A percentile compares a stretch with the other conserved stretches of the same genome.
phyloP scores from a whole-genome alignment of 1,284 basidiomycete genomes.

The Trichosporon ovoides region DNA sequence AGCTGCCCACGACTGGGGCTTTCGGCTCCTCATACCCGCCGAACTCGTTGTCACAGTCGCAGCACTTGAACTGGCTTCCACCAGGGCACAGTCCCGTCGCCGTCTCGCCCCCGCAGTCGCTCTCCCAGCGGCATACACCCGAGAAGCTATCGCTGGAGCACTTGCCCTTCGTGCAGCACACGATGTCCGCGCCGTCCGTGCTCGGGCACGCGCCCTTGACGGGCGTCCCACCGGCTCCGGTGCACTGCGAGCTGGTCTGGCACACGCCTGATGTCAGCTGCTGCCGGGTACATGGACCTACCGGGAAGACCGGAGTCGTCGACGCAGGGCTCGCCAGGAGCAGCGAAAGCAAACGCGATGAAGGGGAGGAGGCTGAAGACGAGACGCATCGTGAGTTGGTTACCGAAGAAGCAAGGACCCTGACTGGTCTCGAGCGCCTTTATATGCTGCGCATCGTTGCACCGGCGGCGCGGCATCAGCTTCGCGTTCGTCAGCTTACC shows the following conservation, averaged over 20 bases:
- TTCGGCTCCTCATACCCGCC: neutral
- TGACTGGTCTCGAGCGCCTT: neutral
- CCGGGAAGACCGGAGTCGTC: neutral
- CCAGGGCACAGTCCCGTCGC: neutral
- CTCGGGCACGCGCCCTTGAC: neutral
- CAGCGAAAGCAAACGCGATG: neutral
- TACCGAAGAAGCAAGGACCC: neutral
- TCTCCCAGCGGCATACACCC: constrained; percentile 2
- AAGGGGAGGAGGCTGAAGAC: neutral
- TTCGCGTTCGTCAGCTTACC: too few relatives aligned
- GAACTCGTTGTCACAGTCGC: neutral
- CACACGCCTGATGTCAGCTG: constrained; percentile 6
- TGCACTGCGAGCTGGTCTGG: neutral
- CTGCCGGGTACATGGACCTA: neutral
- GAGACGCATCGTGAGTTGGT: neutral
- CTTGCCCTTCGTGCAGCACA: neutral
- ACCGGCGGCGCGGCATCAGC: too few relatives aligned
- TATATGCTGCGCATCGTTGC: neutral
- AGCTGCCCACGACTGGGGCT: neutral
- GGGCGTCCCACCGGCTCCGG: neutral
- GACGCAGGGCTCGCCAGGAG: neutral
- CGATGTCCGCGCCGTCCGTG: neutral
- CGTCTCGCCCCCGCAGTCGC: neutral
- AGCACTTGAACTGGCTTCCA: constrained; percentile 2
- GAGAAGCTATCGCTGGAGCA: neutral